Percentiles rank a stretch among this genome's conserved stretches.
Conservation (phyloP, 116 monocot species). For the Trichopus zeylanicus region DNA sequence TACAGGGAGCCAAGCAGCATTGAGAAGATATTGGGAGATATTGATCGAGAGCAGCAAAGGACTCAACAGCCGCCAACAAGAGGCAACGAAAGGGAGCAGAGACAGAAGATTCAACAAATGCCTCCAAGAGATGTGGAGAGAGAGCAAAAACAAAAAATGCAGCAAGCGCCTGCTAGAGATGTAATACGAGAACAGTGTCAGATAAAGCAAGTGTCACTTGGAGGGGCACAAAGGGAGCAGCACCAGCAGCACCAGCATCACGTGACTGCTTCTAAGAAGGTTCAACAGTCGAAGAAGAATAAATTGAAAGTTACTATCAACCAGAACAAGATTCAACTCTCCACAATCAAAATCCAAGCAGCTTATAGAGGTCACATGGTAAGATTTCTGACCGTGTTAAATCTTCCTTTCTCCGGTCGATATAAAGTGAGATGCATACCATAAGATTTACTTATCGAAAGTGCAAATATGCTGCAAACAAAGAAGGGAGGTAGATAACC, state of each 20-base stretch:
- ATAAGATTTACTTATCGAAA: no score
- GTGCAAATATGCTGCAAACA: no score
- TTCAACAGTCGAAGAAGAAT: slow-evolving; percentile 8
- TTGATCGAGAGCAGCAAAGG: slow-evolving; percentile 38
- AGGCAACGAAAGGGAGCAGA: slow-evolving; percentile 33
- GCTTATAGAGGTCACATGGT: slow-evolving; percentile 77
- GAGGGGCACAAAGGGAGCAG: background rate
- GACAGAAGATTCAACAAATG: background rate
- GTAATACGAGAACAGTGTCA: slow-evolving; percentile 5
- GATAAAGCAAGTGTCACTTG: slow-evolving; percentile 13
- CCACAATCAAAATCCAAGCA: slow-evolving; percentile 74
- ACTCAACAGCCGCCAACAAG: background rate
- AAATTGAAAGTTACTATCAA: slow-evolving; percentile 10
- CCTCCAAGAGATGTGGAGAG: background rate
- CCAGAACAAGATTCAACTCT: slow-evolving; percentile 19
- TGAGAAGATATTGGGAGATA: slow-evolving; percentile 77
- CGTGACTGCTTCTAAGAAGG: slow-evolving; percentile 13
- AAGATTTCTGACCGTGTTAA: background rate
- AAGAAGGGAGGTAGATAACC: no score
- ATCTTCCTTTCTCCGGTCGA: background rate
- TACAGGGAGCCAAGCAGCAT: slow-evolving; percentile 73
- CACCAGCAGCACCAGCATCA: slow-evolving; percentile 5
- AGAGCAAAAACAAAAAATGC: background rate
- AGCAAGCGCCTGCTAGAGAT: background rate
- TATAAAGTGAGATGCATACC: no score